Evolutionary conservation across 805 yeast species (phyloP).

Genomic region (Nakazawaea holstii): DNA sequence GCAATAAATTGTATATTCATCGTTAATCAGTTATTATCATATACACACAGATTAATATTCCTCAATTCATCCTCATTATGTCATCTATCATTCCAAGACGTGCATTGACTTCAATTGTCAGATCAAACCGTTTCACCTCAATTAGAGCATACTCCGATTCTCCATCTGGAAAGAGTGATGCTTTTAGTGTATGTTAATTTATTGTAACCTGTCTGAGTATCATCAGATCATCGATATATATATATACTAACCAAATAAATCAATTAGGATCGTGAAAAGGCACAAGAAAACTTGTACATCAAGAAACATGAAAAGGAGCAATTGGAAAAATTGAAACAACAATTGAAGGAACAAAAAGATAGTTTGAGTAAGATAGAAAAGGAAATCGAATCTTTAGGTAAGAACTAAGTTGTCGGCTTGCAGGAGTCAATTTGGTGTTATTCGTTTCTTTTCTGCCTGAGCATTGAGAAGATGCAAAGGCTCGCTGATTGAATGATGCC

Average conservation of each 20-base stretch:
- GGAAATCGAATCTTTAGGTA: slow-evolving; percentile 33
- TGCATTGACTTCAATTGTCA: slow-evolving; percentile 27
- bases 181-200: slow-evolving; percentile 46
- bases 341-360: slow-evolving; percentile 70
- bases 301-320: slow-evolving; percentile 89
- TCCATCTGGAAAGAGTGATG: slow-evolving; percentile 46
- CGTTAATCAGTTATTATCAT: slow-evolving; percentile 1
- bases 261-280: slow-evolving; percentile 77
- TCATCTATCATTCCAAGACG: slow-evolving; percentile 27
- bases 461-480: too few species aligned
- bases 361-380: slow-evolving; percentile 42
- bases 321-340: slow-evolving; percentile 68
- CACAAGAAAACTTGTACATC: slow-evolving; percentile 81
- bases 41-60: background rate
- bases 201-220: background rate
- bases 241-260: slow-evolving; percentile 16
- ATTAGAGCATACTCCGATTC: slow-evolving; percentile 40
- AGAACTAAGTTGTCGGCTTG: slow-evolving; percentile 1
- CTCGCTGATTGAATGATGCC: too few species aligned
- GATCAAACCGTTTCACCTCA: slow-evolving; percentile 21
- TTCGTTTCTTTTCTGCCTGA: too few species aligned
- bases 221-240: background rate
- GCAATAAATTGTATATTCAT: too few species aligned
- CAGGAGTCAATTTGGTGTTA: too few species aligned
- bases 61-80: background rate